Evolutionary conservation across 768 basidiomycete genomes (phyloP).

Genomic region (Cystofilobasidium ferigula): DNA sequence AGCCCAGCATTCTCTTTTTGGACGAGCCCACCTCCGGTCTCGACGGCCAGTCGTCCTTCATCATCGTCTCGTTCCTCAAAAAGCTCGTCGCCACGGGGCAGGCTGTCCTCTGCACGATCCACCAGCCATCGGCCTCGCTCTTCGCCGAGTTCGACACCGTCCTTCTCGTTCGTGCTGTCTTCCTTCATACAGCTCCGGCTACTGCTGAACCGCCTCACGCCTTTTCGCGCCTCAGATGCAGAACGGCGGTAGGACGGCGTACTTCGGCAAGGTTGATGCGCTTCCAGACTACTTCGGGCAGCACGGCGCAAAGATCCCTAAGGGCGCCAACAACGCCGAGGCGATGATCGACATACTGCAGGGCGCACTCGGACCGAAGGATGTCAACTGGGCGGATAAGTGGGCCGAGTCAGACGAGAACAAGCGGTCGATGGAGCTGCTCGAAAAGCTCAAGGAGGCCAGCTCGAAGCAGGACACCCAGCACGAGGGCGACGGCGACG

Average conservation of each 20-base stretch:
- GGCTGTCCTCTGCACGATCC: constrained; percentile 40
- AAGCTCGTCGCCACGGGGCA: constrained; percentile 42
- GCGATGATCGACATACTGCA: constrained; percentile 63
- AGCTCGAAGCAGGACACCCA: constrained; percentile 30
- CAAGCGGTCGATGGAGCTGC: constrained; percentile 45
- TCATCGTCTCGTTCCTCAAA: constrained; percentile 49
- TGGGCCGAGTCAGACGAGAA: constrained; percentile 53
- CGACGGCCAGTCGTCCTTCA: constrained; percentile 78
- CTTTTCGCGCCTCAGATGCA: too few species aligned
- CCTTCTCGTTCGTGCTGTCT: too few species aligned
- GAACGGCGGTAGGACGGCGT: constrained; percentile 78
- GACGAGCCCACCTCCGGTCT: constrained; percentile 44
- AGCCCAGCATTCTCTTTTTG: constrained; percentile 42
- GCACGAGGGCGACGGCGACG: constrained; percentile 38
- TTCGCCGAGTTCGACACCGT: constrained; percentile 69
- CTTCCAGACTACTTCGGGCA: constrained; percentile 65
- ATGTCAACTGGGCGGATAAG: constrained; percentile 50
- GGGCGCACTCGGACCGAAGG: constrained; percentile 46
- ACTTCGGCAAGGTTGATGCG: constrained; percentile 76
- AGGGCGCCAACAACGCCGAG: constrained; percentile 58
- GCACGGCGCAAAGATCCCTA: constrained; percentile 62
- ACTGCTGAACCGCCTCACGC: too few species aligned
- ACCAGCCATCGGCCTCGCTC: constrained; percentile 56
- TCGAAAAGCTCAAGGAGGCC: constrained; percentile 45
- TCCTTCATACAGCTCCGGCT: too few species aligned